Base-by-base conservation (phyloP, 768 basidiomycete species). In the Boletus rufocinnamomeus region DNA sequence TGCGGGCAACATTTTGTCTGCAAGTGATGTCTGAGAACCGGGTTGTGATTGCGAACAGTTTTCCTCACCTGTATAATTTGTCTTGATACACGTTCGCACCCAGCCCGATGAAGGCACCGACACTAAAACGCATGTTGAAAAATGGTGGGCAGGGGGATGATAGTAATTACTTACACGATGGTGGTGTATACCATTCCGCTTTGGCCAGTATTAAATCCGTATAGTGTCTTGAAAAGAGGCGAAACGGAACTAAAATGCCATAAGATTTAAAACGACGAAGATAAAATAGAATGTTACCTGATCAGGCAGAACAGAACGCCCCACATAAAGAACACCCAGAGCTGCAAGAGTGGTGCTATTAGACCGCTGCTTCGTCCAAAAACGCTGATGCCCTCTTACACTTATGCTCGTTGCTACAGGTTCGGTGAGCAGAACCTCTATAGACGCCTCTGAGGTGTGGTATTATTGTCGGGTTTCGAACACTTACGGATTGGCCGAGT, bases 271-370 rank as follows among this genome's bases (percentile, higher is more conserved):
- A 47, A 35, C 32, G 6, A 13, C 25, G 40, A n/a, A 45, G 11
- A 37, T 17, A 2, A 37, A 27, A 48, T 13, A 44, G 8, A 37
- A 3, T 4, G 21, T 41, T 66, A 84, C 84, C 81, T 82, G 48
- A 89, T 78, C 63, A 90, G 72, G 54, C 83, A 84, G 65, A 83
- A 93, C 19, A 86, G 70, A 6, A 90, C 81, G 0, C 89, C 89
- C 88, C 89, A 92, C 1, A 82, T 81, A 53, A 91, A 83, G 47
- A 84, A 84, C 30, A 85, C 75, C 86, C 86, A 87, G 11, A 87
- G 63, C 84, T 88, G 67, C 16, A 32, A 53, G 25, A 49, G 7
- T 52, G 19, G 21, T 35, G 2, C 0, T 6, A 27, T 59, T 28
- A 54, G 25, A 37, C 10, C 19, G 8, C 27, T 21, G 19, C 6